phyloP scores from a whole-genome alignment of 371 early-diverging fungal genomes.

The Capillidium heterosporum region DNA sequence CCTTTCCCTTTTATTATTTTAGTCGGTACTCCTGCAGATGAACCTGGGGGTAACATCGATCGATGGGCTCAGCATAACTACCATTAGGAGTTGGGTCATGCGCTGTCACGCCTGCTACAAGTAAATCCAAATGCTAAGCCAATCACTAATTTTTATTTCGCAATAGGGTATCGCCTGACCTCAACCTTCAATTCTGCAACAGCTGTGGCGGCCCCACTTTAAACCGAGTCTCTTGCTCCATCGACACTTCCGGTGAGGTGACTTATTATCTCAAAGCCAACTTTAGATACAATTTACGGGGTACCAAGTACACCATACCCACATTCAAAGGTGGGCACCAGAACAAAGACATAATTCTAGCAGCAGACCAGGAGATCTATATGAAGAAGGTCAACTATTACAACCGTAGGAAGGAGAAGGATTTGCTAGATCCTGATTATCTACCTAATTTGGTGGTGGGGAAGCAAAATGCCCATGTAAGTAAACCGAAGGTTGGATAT shows the following conservation, averaged over 20 bases:
- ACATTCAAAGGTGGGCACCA: conserved; percentile 63
- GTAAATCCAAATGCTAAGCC: conserved; percentile 17
- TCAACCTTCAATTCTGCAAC: conserved; percentile 86
- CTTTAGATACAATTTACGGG: conserved; percentile 74
- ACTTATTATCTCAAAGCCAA: conserved; percentile 72
- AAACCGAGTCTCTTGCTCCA: conserved; percentile 60
- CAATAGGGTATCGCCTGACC: conserved; percentile 49
- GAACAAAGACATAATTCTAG: conserved; percentile 57
- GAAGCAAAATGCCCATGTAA: conserved; percentile 30
- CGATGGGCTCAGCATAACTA: conserved; percentile 63
- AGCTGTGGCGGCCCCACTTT: conserved; percentile 81
- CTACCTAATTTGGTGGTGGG: conserved; percentile 42
- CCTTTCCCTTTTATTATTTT: not conserved
- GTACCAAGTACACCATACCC: conserved; percentile 80
- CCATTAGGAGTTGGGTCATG: conserved; percentile 72
- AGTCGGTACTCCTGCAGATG: conserved; percentile 87
- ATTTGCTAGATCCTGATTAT: conserved; percentile 62
- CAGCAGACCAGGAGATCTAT: conserved; percentile 85
- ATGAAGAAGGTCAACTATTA: conserved; percentile 10
- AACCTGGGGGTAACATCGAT: conserved; percentile 61
- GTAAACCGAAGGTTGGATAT: conserved; percentile 60
- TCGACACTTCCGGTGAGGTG: conserved; percentile 62
- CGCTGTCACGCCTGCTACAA: conserved; percentile 90
- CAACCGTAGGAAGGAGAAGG: conserved; percentile 29
- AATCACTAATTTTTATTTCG: not conserved